Evolutionary conservation across 208 protist genomes (phyloP).

Genomic region (Baffinella frigidus): DNA sequence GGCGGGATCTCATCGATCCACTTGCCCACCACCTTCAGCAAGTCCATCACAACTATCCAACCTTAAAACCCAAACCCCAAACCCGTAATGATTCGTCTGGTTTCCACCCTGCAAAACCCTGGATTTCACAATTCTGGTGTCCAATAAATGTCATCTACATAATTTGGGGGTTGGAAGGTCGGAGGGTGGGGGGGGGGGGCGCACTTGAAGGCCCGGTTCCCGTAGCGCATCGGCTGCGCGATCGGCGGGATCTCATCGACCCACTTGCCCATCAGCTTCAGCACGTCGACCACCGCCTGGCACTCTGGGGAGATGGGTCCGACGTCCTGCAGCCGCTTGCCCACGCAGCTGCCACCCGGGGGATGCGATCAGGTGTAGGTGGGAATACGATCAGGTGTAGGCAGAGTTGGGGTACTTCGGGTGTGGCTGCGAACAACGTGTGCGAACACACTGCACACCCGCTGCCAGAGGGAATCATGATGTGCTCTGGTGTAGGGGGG

Average conservation of each 20-base stretch:
- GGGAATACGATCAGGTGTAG: neutral
- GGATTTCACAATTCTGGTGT: no score
- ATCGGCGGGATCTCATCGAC: conserved; percentile 47
- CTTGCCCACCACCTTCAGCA: neutral
- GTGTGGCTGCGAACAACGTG: neutral
- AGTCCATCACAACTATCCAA: neutral
- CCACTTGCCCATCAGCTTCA: conserved; percentile 18
- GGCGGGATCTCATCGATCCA: conserved; percentile 39
- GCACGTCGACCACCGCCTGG: neutral
- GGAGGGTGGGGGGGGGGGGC: no score
- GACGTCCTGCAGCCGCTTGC: no score
- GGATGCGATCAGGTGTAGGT: neutral
- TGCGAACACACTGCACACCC: neutral
- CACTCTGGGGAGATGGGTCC: neutral
- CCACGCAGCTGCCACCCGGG: no score
- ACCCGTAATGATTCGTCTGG: no score
- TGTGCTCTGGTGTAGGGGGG: no score
- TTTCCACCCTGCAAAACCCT: no score
- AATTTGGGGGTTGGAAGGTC: no score
- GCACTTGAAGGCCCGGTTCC: conserved; percentile 44
- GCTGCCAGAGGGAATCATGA: no score
- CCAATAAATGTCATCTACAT: no score
- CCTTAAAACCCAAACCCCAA: no score
- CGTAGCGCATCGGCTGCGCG: conserved; percentile 47
- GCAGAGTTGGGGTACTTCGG: neutral